A percentile compares a stretch with the other conserved stretches of the same genome.
These are phyloP conservation scores for Oidium heveae DNA, from an alignment of 2,329 filamentous ascomycete genomes.

Conservation along the genomic window DNA sequence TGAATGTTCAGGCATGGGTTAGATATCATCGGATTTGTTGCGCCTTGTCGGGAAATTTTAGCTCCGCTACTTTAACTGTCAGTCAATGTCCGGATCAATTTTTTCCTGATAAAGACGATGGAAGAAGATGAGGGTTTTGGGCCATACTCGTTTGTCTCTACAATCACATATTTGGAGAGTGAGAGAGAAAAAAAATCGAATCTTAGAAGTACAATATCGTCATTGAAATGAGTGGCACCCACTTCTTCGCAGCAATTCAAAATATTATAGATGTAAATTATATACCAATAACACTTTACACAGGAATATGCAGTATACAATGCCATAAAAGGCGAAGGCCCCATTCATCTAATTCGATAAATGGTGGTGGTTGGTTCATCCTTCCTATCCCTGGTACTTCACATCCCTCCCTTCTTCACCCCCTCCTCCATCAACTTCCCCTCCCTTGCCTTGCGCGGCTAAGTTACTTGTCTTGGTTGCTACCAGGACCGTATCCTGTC, in stretches of 20 bases:
- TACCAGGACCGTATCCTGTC: background rate
- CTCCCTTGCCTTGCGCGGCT: background rate
- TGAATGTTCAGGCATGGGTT: background rate
- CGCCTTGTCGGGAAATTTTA: conserved; percentile 1
- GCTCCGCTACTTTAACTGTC: background rate
- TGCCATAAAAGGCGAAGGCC: too few relatives aligned
- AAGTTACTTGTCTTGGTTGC: background rate
- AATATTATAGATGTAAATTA: too few relatives aligned
- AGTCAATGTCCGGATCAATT: background rate
- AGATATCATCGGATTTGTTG: background rate
- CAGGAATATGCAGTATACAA: too few relatives aligned
- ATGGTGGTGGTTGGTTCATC: background rate
- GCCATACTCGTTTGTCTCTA: too few relatives aligned
- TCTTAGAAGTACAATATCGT: too few relatives aligned
- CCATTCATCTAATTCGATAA: background rate
- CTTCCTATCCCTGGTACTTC: background rate
- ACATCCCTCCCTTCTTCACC: background rate
- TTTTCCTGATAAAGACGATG: background rate
- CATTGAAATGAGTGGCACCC: too few relatives aligned
- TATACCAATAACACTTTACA: too few relatives aligned
- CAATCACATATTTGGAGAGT: too few relatives aligned
- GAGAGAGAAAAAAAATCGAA: too few relatives aligned
- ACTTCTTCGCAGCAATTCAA: too few relatives aligned
- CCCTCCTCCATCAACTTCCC: background rate
- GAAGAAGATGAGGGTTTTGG: too few relatives aligned